These are phyloP conservation scores for Apiotrichum domesticum DNA, from an alignment of 1,284 basidiomycete genomes.

Conservation along the genomic window DNA sequence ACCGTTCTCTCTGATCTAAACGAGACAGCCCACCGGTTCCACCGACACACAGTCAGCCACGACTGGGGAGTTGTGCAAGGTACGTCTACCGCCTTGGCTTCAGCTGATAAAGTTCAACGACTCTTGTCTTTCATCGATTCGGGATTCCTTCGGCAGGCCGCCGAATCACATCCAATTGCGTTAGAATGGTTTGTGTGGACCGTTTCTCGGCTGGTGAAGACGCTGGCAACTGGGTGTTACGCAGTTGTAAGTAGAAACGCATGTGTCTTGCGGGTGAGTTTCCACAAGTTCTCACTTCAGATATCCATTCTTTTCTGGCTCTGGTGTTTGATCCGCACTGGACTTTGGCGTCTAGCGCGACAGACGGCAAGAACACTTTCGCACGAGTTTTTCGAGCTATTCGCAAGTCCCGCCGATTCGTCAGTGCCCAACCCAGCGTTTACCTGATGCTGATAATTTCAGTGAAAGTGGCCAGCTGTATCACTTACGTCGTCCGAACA, in stretches of 20 bases:
- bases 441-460: neutral
- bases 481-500: too few relatives aligned
- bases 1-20: too few relatives aligned
- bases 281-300: neutral
- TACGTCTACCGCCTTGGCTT: neutral
- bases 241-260: neutral
- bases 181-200: neutral
- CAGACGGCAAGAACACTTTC: neutral
- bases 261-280: too few relatives aligned
- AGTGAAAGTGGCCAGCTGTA: neutral
- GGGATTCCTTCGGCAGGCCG: too few relatives aligned
- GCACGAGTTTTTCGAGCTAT: neutral
- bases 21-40: too few relatives aligned
- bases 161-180: too few relatives aligned
- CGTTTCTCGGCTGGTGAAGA: neutral
- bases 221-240: neutral
- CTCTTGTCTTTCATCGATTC: too few relatives aligned
- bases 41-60: too few relatives aligned
- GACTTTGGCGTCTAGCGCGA: neutral
- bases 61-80: too few relatives aligned
- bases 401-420: neutral
- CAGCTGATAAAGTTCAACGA: neutral
- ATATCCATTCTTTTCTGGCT: neutral
- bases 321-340: slow-evolving; percentile 1
- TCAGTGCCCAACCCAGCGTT: neutral